These are phyloP conservation scores for Marasmius oreades DNA, from an alignment of 1,284 basidiomycete species.

Conservation along the genomic window DNA sequence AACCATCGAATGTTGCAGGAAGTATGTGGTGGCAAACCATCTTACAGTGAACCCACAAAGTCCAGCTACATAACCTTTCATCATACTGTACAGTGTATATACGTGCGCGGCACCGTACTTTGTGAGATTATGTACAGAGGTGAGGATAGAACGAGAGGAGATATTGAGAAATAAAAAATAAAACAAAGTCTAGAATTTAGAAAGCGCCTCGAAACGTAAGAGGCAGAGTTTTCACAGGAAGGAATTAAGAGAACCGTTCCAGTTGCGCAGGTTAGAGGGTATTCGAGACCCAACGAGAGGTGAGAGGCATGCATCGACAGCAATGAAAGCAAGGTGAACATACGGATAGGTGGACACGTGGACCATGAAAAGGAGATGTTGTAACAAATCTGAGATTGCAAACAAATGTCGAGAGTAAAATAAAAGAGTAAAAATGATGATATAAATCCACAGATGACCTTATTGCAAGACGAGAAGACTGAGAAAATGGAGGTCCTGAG, in stretches of 20 bases:
- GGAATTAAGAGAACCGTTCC: no score
- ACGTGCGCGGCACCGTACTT: constrained; percentile 8
- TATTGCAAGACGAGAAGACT: constrained; percentile 5
- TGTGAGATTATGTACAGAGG: background rate
- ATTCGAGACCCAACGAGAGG: background rate
- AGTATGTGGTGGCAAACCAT: no score
- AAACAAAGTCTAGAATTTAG: constrained; percentile 8
- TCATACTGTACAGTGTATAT: constrained; percentile 22
- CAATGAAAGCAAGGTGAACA: constrained; percentile 16
- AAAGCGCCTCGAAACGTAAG: background rate
- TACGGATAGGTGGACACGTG: constrained; percentile 12
- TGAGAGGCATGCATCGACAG: background rate
- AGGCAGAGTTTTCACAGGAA: background rate
- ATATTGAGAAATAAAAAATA: constrained; percentile 18
- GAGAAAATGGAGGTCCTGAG: constrained; percentile 1
- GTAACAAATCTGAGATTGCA: constrained; percentile 21
- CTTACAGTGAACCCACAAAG: no score
- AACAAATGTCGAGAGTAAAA: constrained; percentile 18
- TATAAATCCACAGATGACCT: constrained; percentile 6
- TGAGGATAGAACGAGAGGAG: constrained; percentile 10
- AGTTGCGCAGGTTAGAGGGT: no score
- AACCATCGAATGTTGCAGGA: no score
- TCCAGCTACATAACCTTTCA: constrained; percentile 31
- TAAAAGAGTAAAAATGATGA: constrained; percentile 8
- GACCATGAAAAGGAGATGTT: constrained; percentile 18